Evolutionary conservation across 352 stramenopile genomes (phyloP).

Genomic region (Phytopythium mirpurense): DNA sequence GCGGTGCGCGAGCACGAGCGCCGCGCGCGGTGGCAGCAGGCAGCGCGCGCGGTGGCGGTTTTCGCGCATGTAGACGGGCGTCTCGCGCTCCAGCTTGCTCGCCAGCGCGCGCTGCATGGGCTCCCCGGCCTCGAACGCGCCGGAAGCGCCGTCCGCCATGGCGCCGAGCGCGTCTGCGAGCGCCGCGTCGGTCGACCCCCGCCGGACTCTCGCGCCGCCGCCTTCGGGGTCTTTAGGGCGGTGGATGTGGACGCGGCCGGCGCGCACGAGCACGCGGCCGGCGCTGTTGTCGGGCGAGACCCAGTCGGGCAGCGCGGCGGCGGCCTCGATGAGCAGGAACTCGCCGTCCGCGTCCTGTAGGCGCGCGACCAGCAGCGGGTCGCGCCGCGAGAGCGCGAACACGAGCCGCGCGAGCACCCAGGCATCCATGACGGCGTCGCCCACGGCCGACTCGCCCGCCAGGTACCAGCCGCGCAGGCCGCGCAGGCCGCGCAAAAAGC

Average conservation of each 20-base stretch:
- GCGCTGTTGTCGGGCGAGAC: conserved; percentile 51
- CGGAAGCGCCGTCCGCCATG: background rate
- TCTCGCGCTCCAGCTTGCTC: conserved; percentile 27
- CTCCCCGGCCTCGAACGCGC: conserved; percentile 15
- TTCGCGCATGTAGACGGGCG: conserved; percentile 32
- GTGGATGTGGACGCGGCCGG: conserved; percentile 23
- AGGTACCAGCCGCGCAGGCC: conserved; percentile 26
- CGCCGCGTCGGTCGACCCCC: background rate
- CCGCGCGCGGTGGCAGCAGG: conserved; percentile 29
- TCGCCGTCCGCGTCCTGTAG: conserved; percentile 57
- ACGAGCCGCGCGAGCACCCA: conserved; percentile 54
- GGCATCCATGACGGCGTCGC: conserved; percentile 67
- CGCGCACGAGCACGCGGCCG: conserved; percentile 37
- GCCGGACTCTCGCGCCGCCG: too few species aligned
- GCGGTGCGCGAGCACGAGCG: conserved; percentile 22
- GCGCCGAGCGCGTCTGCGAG: conserved; percentile 4
- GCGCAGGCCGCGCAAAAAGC: background rate
- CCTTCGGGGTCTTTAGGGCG: too few species aligned
- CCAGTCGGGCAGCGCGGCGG: conserved; percentile 62
- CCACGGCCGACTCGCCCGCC: conserved; percentile 29
- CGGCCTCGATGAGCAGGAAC: conserved; percentile 75
- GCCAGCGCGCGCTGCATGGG: conserved; percentile 38
- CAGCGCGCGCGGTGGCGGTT: conserved; percentile 52
- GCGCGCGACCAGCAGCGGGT: conserved; percentile 28
- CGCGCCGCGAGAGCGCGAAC: conserved; percentile 31